phyloP scores from a whole-genome alignment of 148 eudicot genomes.

The Cornus suecica region DNA sequence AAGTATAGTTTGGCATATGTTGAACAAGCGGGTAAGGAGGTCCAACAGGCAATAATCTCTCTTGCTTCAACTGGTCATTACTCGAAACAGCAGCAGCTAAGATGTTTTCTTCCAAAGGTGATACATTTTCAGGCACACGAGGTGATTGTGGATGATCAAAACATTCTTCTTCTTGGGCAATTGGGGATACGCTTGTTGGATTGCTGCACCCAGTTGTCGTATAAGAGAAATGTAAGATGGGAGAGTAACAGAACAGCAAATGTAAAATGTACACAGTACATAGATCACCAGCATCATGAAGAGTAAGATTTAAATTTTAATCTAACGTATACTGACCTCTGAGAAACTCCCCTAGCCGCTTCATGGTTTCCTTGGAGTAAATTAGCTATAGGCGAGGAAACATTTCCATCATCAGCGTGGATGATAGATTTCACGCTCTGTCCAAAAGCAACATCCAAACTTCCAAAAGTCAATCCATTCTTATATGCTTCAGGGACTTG shows the following conservation, averaged over 20 bases:
- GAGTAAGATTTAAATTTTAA: too few relatives aligned
- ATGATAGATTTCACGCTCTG: conserved; percentile 10
- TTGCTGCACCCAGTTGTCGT: conserved; percentile 37
- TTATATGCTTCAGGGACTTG: conserved; percentile 68
- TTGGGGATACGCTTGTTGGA: conserved; percentile 28
- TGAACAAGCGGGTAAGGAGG: conserved; percentile 54
- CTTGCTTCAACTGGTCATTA: conserved; percentile 45
- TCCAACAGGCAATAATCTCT: conserved; percentile 30
- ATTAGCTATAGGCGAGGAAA: conserved; percentile 21
- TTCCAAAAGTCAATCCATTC: conserved; percentile 63
- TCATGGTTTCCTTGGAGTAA: conserved; percentile 20
- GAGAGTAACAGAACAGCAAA: not conserved
- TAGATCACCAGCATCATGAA: too few relatives aligned
- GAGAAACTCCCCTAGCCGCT: conserved; percentile 25
- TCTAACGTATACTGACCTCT: conserved; percentile 31
- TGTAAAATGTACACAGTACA: too few relatives aligned
- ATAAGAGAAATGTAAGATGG: conserved; percentile 2
- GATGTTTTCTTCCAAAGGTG: conserved; percentile 23
- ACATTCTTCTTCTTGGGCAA: conserved; percentile 27
- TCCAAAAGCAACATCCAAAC: conserved; percentile 44
- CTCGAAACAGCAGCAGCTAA: conserved; percentile 20
- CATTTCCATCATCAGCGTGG: conserved; percentile 14
- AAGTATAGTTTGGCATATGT: conserved; percentile 40
- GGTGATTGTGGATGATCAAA: conserved; percentile 27
- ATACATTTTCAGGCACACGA: conserved; percentile 20